Evolutionary conservation across 2,329 filamentous ascomycete genomes (phyloP), one percentile per base, ranked within the genome.

Genomic region (Neoarthrinium moseri): DNA sequence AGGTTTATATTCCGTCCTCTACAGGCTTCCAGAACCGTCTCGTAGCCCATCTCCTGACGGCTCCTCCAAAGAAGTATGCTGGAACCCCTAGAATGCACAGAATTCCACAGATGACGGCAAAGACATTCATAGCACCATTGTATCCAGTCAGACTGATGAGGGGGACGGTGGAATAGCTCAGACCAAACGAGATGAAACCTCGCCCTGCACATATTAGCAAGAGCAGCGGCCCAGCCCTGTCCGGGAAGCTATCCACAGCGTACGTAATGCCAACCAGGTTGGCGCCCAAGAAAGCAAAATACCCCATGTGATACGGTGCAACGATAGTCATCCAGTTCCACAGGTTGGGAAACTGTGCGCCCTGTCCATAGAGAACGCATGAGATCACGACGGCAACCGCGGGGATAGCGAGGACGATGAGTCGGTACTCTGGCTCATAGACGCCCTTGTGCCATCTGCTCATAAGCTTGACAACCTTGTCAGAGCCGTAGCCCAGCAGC

Each of bases 341-440:
- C 83, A 83, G 43, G 18, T 33, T 12, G 12, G 41, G 48, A n/a
- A 37, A 35, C 18, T 40, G 36, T 17, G 35, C 41, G 5, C 40
- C 46, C 21, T 44, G 38, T 17, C 46, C 49, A 30, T 40, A 49
- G 24, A 51, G 15, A 39, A 51, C 45, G 24, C 42, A 42, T 8
- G 43, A 43, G 21, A 46, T 33, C 23, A 49, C 39, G 21, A 36
- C 35, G 29, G 36, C 33, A 29, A 40, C 6, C 23, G 39, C 47
- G 3, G 49, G 47, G 27, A 49, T 21, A 8, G 26, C 29, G 21
- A 41, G 30, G n/a, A 37, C 30, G 11, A 47, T 30, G 15, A 49
- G 43, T 13, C 47, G 46, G 34, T 42, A 49, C n/a, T 51, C 49
- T 27, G 47, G 49, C 40, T 51, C 35, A n/a, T 15, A 46, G 6